phyloP scores from a whole-genome alignment of 1,284 basidiomycete species.

The Phlebopus sp. region DNA sequence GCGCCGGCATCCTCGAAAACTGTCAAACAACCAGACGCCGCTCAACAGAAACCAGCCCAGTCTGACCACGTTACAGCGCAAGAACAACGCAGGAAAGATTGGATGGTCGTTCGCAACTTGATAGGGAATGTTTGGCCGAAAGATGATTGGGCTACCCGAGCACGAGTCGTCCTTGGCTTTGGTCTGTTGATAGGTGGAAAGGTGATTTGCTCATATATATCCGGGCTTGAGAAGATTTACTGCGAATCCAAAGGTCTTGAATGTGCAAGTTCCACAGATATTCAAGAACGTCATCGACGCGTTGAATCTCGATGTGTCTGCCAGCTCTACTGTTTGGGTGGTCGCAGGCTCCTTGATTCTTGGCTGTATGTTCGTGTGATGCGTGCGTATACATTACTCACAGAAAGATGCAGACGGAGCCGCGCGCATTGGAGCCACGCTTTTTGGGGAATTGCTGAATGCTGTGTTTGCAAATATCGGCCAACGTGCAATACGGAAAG shows the following conservation, averaged over 20 bases:
- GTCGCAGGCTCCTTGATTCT: conserved; percentile 86
- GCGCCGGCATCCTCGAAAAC: neutral
- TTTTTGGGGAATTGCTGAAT: conserved; percentile 92
- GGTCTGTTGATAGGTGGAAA: conserved; percentile 84
- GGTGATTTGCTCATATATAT: conserved; percentile 42
- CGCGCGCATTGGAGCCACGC: conserved; percentile 85
- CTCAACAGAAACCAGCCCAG: neutral
- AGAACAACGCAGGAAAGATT: conserved; percentile 67
- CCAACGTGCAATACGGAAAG: conserved; percentile 90
- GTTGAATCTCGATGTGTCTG: conserved; percentile 81
- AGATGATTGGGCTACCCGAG: conserved; percentile 70
- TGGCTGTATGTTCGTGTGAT: conserved; percentile 67
- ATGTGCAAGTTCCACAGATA: conserved; percentile 95
- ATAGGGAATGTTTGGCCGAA: conserved; percentile 74
- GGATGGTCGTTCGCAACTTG: conserved; percentile 62
- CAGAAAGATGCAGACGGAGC: conserved; percentile 67
- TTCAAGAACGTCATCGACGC: conserved; percentile 93
- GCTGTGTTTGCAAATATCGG: conserved; percentile 97
- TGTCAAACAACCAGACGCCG: conserved; percentile 8
- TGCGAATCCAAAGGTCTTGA: conserved; percentile 61
- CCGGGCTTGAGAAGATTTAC: conserved; percentile 1
- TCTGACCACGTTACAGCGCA: conserved; percentile 20
- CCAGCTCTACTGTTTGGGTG: conserved; percentile 84
- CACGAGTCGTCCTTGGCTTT: conserved; percentile 84
- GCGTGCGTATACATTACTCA: conserved; percentile 8